These are phyloP conservation scores for Phoenix dactylifera DNA, from an alignment of 176 grass and related monocot species.

Conservation along the genomic window DNA sequence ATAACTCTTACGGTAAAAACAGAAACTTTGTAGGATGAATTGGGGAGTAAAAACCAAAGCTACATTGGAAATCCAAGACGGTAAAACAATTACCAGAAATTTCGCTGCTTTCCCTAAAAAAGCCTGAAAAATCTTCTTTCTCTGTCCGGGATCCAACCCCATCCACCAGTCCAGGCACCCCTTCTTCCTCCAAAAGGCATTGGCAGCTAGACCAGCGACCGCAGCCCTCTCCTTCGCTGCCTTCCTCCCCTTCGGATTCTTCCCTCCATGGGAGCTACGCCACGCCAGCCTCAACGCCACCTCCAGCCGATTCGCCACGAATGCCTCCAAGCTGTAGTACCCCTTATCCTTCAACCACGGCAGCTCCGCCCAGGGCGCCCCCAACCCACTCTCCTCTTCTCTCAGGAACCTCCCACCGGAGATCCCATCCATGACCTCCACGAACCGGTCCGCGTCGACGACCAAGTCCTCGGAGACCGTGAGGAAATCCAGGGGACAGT, in stretches of 20 bases:
- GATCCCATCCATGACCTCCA: conserved; percentile 72
- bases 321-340: conserved; percentile 75
- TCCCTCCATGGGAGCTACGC: conserved; percentile 30
- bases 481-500: conserved; percentile 28
- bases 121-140: conserved; percentile 45
- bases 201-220: conserved; percentile 39
- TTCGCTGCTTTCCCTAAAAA: conserved; percentile 59
- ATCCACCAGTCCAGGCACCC: conserved; percentile 92
- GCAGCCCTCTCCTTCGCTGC: conserved; percentile 58
- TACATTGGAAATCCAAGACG: conserved; percentile 2
- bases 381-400: conserved; percentile 35
- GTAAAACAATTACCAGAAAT: conserved; percentile 53
- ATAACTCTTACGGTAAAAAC: too few species aligned
- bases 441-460: conserved; percentile 51
- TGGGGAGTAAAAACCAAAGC: too few species aligned
- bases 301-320: conserved; percentile 68
- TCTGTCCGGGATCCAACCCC: conserved; percentile 47
- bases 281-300: conserved; percentile 71
- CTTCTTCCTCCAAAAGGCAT: conserved; percentile 90
- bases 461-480: conserved; percentile 66
- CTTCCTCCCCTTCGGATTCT: conserved; percentile 45
- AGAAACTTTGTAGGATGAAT: too few species aligned
- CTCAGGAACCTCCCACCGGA: conserved; percentile 67
- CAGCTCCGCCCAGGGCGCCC: conserved; percentile 53
- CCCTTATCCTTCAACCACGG: conserved; percentile 80